These are phyloP conservation scores for Leptographium radiaticola DNA, from an alignment of 2,329 filamentous ascomycete genomes.

Conservation along the genomic window DNA sequence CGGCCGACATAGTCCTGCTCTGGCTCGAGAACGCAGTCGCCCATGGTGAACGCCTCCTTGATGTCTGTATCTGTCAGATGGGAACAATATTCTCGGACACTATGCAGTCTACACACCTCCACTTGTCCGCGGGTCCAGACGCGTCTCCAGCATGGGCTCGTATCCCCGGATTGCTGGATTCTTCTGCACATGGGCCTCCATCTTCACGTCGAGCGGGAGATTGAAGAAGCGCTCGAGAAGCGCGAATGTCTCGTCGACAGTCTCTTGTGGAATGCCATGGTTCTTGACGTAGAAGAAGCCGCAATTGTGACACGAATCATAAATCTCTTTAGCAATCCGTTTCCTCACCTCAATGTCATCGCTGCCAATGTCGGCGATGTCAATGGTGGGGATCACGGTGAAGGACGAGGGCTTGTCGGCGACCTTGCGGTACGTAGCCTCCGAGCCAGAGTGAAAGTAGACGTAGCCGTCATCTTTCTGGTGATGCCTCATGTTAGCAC, in stretches of 20 bases:
- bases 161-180: conserved; percentile 21
- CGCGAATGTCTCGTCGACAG: neutral
- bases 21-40: conserved; percentile 23
- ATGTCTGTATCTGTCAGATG: neutral
- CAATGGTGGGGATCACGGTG: conserved; percentile 1
- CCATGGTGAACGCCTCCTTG: conserved; percentile 19
- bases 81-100: too few species aligned
- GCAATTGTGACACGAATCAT: conserved; percentile 10
- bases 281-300: conserved; percentile 21
- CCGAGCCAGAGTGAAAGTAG: too few species aligned
- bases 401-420: too few species aligned
- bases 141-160: conserved; percentile 21
- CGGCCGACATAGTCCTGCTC: conserved; percentile 19
- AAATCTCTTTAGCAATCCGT: too few species aligned
- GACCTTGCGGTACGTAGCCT: too few species aligned
- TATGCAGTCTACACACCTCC: too few species aligned
- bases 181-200: conserved; percentile 21
- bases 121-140: conserved; percentile 16
- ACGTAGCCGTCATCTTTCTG: too few species aligned
- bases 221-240: conserved; percentile 9
- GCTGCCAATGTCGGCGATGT: neutral
- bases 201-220: conserved; percentile 7
- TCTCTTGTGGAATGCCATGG: conserved; percentile 13
- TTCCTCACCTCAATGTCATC: too few species aligned
- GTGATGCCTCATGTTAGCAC: too few species aligned